Percentiles rank a stretch among this genome's conserved stretches.
Conservation (phyloP, 108 stramenopile species). For the Pseudonitzschia delicatissima region DNA sequence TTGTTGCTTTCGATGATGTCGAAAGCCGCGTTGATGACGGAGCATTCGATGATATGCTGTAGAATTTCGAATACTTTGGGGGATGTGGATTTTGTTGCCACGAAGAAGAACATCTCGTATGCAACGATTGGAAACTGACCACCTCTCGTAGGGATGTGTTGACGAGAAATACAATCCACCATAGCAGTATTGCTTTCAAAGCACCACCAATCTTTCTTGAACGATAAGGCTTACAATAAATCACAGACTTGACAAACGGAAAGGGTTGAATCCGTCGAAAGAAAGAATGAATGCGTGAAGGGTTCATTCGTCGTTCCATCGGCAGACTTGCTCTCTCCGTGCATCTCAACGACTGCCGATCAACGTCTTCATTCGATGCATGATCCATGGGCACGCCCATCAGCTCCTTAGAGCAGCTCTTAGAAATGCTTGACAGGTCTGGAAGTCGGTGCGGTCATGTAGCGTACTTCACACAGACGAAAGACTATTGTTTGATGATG, state of each 20-base stretch:
- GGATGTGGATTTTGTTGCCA: background rate
- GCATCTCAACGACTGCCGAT: no score
- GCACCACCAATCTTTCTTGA: background rate
- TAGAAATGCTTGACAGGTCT: no score
- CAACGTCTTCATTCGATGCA: no score
- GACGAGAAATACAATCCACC: background rate
- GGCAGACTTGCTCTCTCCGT: no score
- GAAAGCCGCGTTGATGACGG: background rate
- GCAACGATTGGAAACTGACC: conserved; percentile 3
- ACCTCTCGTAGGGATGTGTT: background rate
- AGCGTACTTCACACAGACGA: no score
- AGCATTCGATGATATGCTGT: background rate
- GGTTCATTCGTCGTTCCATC: no score
- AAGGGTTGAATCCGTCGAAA: background rate
- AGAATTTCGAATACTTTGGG: background rate
- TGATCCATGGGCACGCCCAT: no score
- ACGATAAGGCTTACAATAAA: background rate
- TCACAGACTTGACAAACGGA: background rate
- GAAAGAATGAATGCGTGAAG: no score
- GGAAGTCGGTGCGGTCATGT: no score
- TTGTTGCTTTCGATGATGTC: background rate
- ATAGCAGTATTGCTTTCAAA: background rate
- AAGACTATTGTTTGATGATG: no score
- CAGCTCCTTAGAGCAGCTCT: no score
- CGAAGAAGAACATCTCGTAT: background rate